Conservation (phyloP, 495 filamentous ascomycete species). For the Penicillium paradoxum region DNA sequence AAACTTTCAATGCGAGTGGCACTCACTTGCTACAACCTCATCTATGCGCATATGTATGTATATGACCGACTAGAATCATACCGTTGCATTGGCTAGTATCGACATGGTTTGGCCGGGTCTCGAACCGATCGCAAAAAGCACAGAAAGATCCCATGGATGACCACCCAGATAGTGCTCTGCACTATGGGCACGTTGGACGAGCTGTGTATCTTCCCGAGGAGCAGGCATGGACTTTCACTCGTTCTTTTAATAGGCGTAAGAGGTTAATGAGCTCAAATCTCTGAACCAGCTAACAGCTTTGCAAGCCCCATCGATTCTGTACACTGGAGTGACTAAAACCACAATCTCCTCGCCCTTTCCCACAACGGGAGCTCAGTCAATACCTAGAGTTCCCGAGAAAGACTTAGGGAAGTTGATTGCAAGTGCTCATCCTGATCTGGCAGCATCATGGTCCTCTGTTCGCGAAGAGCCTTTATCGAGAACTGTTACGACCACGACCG, state of each 20-base stretch:
- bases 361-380: conserved; percentile 9
- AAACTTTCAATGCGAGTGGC: conserved; percentile 5
- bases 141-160: conserved; percentile 60
- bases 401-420: conserved; percentile 20
- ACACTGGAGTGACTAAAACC: conserved; percentile 33
- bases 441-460: conserved; percentile 29
- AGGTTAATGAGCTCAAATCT: background rate
- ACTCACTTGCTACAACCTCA: background rate
- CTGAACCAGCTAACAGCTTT: conserved; percentile 8
- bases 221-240: conserved; percentile 54
- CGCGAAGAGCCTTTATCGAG: conserved; percentile 30
- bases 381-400: conserved; percentile 9
- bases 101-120: conserved; percentile 34
- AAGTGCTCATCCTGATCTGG: conserved; percentile 36
- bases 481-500: conserved; percentile 22
- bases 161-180: conserved; percentile 46
- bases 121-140: conserved; percentile 29
- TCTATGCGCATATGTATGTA: background rate
- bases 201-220: conserved; percentile 49
- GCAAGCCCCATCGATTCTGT: conserved; percentile 24
- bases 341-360: conserved; percentile 22
- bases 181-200: conserved; percentile 62
- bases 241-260: conserved; percentile 30
- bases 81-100: conserved; percentile 15
- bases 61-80: background rate